These are phyloP conservation scores for Tolypocladium endophyticum DNA, from an alignment of 2,329 filamentous ascomycete genomes.

Conservation along the genomic window DNA sequence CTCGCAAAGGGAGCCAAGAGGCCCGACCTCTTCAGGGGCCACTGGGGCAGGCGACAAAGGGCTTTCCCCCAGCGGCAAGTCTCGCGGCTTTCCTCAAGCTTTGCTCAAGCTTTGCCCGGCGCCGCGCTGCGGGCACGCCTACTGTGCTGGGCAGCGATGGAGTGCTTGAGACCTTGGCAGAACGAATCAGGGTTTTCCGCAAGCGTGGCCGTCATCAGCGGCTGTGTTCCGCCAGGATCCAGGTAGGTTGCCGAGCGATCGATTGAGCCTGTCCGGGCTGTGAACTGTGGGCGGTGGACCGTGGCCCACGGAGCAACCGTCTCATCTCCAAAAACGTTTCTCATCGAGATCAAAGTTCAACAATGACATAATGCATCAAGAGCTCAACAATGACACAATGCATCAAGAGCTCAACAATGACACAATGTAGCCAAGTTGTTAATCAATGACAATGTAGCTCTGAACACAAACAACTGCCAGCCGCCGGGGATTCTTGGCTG, in stretches of 20 bases:
- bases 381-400: too few species aligned
- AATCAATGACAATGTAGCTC: too few species aligned
- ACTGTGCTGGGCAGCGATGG: background rate
- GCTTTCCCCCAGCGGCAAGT: too few species aligned
- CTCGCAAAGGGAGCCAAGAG: background rate
- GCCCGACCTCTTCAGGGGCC: background rate
- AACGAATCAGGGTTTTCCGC: background rate
- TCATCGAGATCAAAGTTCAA: background rate
- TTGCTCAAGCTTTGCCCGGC: background rate
- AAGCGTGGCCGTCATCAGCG: background rate
- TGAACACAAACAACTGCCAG: too few species aligned
- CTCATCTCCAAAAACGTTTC: background rate
- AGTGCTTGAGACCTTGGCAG: background rate
- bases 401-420: too few species aligned
- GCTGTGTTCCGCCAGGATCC: background rate
- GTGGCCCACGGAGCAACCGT: background rate
- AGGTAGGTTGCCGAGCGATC: background rate
- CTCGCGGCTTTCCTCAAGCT: too few species aligned
- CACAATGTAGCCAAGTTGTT: too few species aligned
- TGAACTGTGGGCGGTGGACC: background rate
- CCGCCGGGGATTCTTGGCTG: background rate
- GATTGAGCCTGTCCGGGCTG: background rate
- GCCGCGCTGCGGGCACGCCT: background rate
- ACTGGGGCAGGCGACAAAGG: too few species aligned
- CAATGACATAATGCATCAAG: background rate